Evolutionary conservation across 768 basidiomycete genomes (phyloP).

Genomic region (Lentinula boryana): DNA sequence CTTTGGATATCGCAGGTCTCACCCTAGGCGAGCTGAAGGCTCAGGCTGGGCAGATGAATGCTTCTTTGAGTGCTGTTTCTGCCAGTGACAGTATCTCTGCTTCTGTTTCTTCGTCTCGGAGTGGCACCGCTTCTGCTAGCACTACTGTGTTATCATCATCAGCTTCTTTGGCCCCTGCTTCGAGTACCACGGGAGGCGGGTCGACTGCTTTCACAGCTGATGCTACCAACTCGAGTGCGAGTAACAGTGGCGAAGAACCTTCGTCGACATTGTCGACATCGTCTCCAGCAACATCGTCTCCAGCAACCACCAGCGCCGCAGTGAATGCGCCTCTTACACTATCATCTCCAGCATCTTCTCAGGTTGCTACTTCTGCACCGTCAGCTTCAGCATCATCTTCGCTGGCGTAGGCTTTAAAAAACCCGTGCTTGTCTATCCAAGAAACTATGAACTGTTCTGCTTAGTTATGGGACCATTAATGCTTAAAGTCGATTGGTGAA

Average conservation of each 20-base stretch:
- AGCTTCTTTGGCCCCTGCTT: background rate
- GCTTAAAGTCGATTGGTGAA: too few relatives aligned
- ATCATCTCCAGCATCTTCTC: background rate
- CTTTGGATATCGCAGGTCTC: constrained; percentile 18
- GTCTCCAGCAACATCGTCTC: background rate
- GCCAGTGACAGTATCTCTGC: background rate
- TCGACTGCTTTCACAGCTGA: background rate
- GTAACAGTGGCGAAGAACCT: background rate
- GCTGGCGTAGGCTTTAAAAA: background rate
- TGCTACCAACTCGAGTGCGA: background rate
- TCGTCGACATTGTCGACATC: too few relatives aligned
- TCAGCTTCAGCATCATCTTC: background rate
- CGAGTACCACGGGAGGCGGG: background rate
- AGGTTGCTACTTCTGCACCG: background rate
- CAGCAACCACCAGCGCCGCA: background rate
- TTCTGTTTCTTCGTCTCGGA: background rate
- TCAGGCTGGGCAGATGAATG: constrained; percentile 9
- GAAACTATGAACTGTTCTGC: too few relatives aligned
- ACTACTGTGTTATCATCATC: background rate
- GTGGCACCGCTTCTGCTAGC: background rate
- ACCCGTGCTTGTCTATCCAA: too few relatives aligned
- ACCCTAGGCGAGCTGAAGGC: constrained; percentile 12
- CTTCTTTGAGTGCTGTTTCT: constrained; percentile 5
- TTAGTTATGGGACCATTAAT: too few relatives aligned
- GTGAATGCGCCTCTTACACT: background rate